Evolutionary conservation across 192 early-diverging fungal genomes (phyloP).

Genomic region (Backusella morwellensis): DNA sequence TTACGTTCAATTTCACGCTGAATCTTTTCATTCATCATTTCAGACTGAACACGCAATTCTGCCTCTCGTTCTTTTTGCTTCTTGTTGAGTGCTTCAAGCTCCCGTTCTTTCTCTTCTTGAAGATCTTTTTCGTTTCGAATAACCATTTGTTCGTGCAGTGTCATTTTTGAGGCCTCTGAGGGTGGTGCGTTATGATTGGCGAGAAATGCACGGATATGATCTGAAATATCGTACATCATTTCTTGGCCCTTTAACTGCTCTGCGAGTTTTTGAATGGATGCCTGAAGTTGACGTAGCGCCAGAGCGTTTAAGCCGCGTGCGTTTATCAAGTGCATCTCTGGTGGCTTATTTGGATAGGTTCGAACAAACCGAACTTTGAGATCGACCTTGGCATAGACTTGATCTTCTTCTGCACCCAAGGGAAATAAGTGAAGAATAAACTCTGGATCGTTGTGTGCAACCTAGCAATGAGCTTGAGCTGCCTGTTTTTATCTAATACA

Average conservation of each 20-base stretch:
- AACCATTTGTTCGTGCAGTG: conserved; percentile 57
- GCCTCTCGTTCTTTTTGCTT: conserved; percentile 43
- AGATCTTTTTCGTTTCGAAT: conserved; percentile 46
- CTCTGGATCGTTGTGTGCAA: conserved; percentile 43
- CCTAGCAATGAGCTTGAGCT: conserved; percentile 17
- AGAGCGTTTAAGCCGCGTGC: conserved; percentile 50
- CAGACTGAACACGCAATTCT: conserved; percentile 30
- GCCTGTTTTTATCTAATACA: background rate
- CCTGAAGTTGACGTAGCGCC: conserved; percentile 45
- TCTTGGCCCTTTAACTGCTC: conserved; percentile 52
- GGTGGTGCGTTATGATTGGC: conserved; percentile 53
- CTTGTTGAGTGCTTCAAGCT: conserved; percentile 25
- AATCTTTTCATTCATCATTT: conserved; percentile 34
- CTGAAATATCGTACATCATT: conserved; percentile 67
- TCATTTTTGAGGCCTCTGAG: conserved; percentile 47
- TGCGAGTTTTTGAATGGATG: conserved; percentile 34
- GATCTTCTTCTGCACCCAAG: conserved; percentile 40
- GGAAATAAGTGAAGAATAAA: conserved; percentile 52
- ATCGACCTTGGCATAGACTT: conserved; percentile 47
- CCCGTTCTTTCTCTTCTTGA: conserved; percentile 48
- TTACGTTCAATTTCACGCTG: conserved; percentile 31
- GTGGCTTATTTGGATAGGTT: conserved; percentile 64
- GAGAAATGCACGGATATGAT: conserved; percentile 56
- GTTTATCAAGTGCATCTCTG: conserved; percentile 53
- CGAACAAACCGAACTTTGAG: conserved; percentile 60